These are phyloP conservation scores for Leishmania gerbilli DNA, from an alignment of 208 protist species.

Conservation along the genomic window DNA sequence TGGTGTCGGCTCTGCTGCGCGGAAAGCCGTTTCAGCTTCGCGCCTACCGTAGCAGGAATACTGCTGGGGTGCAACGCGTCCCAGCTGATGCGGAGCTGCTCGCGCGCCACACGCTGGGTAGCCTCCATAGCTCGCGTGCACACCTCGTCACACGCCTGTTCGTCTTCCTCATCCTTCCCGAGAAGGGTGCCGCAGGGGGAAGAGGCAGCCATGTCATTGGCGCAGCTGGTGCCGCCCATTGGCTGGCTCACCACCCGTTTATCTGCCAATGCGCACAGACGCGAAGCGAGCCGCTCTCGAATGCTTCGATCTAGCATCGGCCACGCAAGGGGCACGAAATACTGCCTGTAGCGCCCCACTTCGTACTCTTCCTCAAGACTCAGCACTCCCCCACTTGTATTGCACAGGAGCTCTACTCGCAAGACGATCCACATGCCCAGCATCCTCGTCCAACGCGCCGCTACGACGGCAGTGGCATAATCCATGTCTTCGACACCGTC, in stretches of 20 bases:
- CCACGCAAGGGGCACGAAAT: slow-evolving; percentile 17
- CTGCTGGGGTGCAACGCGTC: slow-evolving; percentile 41
- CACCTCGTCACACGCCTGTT: slow-evolving; percentile 4
- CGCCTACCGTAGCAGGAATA: slow-evolving; percentile 15
- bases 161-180: slow-evolving; percentile 6
- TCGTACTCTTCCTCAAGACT: neutral
- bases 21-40: slow-evolving; percentile 13
- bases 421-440: slow-evolving; percentile 15
- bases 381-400: neutral
- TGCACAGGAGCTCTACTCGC: neutral
- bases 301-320: slow-evolving; percentile 2
- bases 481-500: neutral
- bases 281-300: neutral
- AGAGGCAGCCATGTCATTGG: neutral
- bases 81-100: slow-evolving; percentile 58
- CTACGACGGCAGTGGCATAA: neutral
- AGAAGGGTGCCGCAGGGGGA: neutral
- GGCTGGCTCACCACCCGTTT: neutral
- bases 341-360: slow-evolving; percentile 12
- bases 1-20: neutral
- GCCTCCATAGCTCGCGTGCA: slow-evolving; percentile 17
- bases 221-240: neutral
- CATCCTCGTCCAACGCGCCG: slow-evolving; percentile 5
- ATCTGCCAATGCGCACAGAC: neutral
- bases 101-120: slow-evolving; percentile 25